Base-by-base conservation (phyloP, 192 early-diverging fungal genomes). In the Ramicandelaber brevisporus region DNA sequence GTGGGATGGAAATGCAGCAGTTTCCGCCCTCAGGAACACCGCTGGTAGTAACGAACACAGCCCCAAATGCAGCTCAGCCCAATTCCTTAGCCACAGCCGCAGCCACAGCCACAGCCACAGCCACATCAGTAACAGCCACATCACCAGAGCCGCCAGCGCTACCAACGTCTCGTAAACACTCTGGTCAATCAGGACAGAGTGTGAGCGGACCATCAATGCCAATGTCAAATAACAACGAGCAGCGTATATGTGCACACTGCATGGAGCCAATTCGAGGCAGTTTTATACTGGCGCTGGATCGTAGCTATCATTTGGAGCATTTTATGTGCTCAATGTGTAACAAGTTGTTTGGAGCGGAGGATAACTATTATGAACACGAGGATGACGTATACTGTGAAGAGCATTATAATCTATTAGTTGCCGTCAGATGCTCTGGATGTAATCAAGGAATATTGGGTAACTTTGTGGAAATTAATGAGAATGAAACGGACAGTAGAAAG, bases 251-350 rank as follows among this genome's bases (percentile, higher is more conserved):
- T 26, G 49, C 48, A 16, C 76, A 68, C 19, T 98, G 93, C 59
- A 72, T 73, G 17, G 68, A 64, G 36, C 82, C 88, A 17, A 48
- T 98, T 20, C 63, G 79, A 28, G 81, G 75, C 29, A 70, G 84
- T 17, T 86, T 90, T 41, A 90, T 98, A 26, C 78, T 71, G 33
- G 92, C 85, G 2, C 58, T 86, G 41, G 70, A 73, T 14, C 69
- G 74, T 44, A 96, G 93, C 50, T 98, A 83, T 50, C 89, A 98
- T 42, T 64, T 89, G 20, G 84, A 96, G 48, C 93, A 98, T 53
- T 98, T 98, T 48, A 82, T 78, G 21, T 98, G 93, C 51, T 69
- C 74, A 6, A 70, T 77, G 15, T 99, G 93, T 33, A 58, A 72
- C 14, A 84, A 68, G 12, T 63, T 86, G 17, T 99, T 99, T 59